Evolutionary conservation across 2,329 filamentous ascomycete genomes (phyloP).

Genomic region (Curvularia sp.): DNA sequence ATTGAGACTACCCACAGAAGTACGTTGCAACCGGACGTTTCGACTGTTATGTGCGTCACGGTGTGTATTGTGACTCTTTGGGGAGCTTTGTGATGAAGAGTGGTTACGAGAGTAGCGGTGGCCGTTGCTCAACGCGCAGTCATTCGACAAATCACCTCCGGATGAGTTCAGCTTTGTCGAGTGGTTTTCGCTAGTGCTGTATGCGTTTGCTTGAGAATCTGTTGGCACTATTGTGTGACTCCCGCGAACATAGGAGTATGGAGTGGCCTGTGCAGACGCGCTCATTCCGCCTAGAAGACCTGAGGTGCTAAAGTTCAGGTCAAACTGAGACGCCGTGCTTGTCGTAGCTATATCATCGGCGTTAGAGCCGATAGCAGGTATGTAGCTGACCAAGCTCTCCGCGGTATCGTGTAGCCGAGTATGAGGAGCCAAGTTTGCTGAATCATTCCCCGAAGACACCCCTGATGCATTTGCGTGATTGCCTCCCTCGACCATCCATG

Average conservation of each 20-base stretch:
- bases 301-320: conserved; percentile 38
- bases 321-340: conserved; percentile 17
- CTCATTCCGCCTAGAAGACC: conserved; percentile 32
- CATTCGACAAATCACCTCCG: conserved; percentile 28
- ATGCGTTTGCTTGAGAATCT: conserved; percentile 47
- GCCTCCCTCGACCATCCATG: conserved; percentile 29
- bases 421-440: conserved; percentile 1
- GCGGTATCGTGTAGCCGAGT: conserved; percentile 17
- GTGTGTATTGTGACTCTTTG: conserved; percentile 6
- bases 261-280: conserved; percentile 22
- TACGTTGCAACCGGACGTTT: conserved; percentile 14
- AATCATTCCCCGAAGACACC: conserved; percentile 18
- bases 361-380: conserved; percentile 16
- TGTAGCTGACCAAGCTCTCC: conserved; percentile 21
- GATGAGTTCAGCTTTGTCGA: conserved; percentile 41
- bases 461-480: conserved; percentile 20
- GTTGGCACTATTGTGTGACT: conserved; percentile 34
- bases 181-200: conserved; percentile 50
- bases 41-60: conserved; percentile 13
- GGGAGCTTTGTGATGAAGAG: conserved; percentile 25
- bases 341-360: conserved; percentile 16
- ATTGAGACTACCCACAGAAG: conserved; percentile 28
- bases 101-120: conserved; percentile 47
- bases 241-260: conserved; percentile 38
- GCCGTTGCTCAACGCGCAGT: conserved; percentile 51